Base-by-base conservation (phyloP, 2,329 filamentous ascomycete genomes). In the Cercospora janseana region DNA sequence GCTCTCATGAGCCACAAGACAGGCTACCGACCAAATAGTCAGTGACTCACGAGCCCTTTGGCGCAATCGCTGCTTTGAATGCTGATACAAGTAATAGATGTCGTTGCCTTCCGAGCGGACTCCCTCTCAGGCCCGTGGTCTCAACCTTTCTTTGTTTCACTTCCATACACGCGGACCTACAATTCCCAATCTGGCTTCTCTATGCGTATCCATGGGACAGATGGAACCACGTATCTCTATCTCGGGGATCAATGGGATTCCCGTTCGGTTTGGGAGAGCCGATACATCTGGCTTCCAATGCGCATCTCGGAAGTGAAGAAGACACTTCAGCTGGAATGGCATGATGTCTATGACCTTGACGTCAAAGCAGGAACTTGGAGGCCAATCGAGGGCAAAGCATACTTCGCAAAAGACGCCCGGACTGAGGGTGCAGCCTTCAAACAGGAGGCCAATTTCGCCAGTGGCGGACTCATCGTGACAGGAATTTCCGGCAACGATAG, bases 181-280 rank as follows among this genome's bases (percentile, higher is more conserved):
- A 69, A 68, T 10, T 81, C 77, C 1, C 83, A 87, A 62, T 82
- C 79, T 0, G 80, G 73, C 35, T 85, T 75, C 57, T 72, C 86
- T 12, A 70, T 85, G 6, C 64, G 68, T 6, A 62, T 78, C n/a
- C 63, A 69, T 23, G 66, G 69, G 21, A 65, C 61, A 4, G 56
- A 68, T 10, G 72, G 73, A 12, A 62, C 58, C 3, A 62, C 60
- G 2, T 62, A 58, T 38, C 75, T 84, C 55, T 87, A 85, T 66
- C 77, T 86, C 68, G 83, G 84, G 12, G 83, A 87, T 65, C 78
- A 83, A 12, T 87, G 83, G 83, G 66, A 79, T 0, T 73, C 70
- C 0, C 79, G 79, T 59, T 78, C 76, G 0, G 66, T 80, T 0
- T 80, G 78, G 78, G 78, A 81, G 52, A 76, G 72, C 49, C 69